These are phyloP conservation scores for Stylonectria norvegica DNA, from an alignment of 2,329 filamentous ascomycete species.

Conservation along the genomic window DNA sequence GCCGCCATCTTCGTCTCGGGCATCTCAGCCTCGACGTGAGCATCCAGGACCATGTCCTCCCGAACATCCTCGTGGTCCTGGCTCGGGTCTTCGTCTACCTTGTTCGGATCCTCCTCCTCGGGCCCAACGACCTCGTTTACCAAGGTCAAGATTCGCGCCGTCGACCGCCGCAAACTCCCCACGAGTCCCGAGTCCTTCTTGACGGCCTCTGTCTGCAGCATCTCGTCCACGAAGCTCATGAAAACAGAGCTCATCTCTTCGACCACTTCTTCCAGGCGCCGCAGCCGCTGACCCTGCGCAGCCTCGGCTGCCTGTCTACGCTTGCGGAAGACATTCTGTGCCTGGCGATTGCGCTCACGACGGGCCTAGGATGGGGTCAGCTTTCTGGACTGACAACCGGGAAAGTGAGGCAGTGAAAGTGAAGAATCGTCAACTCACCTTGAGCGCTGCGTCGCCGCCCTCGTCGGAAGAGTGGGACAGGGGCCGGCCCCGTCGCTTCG, in stretches of 20 bases:
- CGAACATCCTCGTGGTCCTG: too few relatives aligned
- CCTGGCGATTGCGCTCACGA: constrained; percentile 28
- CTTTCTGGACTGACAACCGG: too few relatives aligned
- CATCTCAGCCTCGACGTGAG: too few relatives aligned
- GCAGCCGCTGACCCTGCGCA: constrained; percentile 23
- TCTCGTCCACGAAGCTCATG: constrained; percentile 27
- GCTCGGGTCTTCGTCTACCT: too few relatives aligned
- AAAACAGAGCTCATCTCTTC: constrained; percentile 31
- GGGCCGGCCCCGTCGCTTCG: constrained; percentile 22
- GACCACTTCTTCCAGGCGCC: constrained; percentile 25
- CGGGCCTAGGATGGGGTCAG: constrained; percentile 20
- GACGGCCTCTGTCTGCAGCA: constrained; percentile 24
- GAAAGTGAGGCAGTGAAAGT: background rate
- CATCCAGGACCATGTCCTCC: too few relatives aligned
- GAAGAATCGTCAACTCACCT: constrained; percentile 10
- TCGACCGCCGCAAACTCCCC: constrained; percentile 16
- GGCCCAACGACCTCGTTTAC: constrained; percentile 26
- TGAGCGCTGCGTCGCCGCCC: constrained; percentile 23
- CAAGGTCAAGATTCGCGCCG: constrained; percentile 21
- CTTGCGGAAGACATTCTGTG: constrained; percentile 28
- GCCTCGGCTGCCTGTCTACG: constrained; percentile 28
- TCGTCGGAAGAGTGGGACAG: constrained; percentile 13
- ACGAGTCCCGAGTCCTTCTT: constrained; percentile 18
- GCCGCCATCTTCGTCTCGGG: too few relatives aligned
- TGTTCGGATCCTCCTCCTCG: constrained; percentile 11